Evolutionary conservation across 192 early-diverging fungal genomes (phyloP).

Genomic region (Backusella liffmaniae): DNA sequence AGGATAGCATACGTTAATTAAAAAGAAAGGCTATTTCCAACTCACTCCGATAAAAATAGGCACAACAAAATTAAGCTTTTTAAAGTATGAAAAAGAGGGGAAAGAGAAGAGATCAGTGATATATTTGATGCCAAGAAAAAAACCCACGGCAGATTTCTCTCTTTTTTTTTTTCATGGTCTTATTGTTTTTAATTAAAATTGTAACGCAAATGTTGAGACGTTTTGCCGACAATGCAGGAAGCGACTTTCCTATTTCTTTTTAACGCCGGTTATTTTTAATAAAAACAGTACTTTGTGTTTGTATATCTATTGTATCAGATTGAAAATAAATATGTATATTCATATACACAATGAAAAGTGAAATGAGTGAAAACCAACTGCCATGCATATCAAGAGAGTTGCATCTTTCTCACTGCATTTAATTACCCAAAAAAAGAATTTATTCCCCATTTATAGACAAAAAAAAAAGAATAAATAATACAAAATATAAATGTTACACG

Average conservation of each 20-base stretch:
- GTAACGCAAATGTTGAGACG: not conserved
- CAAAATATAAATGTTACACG: not conserved
- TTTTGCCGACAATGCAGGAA: not conserved
- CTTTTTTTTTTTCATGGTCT: not conserved
- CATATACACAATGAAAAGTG: not conserved
- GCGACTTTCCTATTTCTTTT: conserved; percentile 1
- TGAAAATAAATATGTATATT: not conserved
- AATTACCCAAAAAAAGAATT: not conserved
- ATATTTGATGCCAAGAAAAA: not conserved
- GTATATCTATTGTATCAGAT: not conserved
- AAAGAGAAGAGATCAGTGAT: not conserved
- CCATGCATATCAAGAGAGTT: not conserved
- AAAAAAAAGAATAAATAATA: not conserved
- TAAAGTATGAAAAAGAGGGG: too few species aligned
- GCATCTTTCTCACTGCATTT: not conserved
- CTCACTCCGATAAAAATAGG: not conserved
- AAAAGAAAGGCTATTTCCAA: not conserved
- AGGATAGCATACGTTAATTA: not conserved
- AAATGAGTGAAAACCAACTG: not conserved
- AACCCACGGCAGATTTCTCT: not conserved
- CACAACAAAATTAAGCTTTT: too few species aligned
- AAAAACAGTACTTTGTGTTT: not conserved
- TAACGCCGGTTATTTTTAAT: not conserved
- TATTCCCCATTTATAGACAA: not conserved
- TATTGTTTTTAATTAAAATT: not conserved